Base-by-base conservation (phyloP, 306 rosid species). In the Lotus japonicus region DNA sequence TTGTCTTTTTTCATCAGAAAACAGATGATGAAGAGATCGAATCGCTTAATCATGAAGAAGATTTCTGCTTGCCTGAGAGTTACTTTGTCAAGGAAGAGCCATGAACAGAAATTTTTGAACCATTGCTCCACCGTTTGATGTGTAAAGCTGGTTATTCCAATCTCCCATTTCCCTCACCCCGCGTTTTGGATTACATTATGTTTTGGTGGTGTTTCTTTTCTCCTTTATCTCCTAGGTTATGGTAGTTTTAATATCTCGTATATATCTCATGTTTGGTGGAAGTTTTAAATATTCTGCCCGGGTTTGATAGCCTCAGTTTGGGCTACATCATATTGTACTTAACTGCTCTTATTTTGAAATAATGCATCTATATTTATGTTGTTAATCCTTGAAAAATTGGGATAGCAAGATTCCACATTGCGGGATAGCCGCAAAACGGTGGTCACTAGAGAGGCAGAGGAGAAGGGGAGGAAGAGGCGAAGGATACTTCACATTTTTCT, bases 1-100 rank as follows among this genome's bases (percentile, higher is more conserved):
- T 53, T 44, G 13, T 50, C 57, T 11, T 52, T 38, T 49, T 48
- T 43, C 72, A 58, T 57, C 85, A 95, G 99, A 95, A 95, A 82
- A 73, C 99, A 56, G 96, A 95, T 5, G 99, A 95, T 0, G 99
- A 95, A 19, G 97, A 95, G 50, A 57, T 62, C 23, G 97, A 90
- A 13, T 43, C 88, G 74, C 81, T 95, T 76, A 85, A 82, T 73
- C 88, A 75, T 11, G 95, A 90, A 79, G 96, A 90, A 81, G 97
- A 90, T 54, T 95, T 95, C 77, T 75, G 79, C 82, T 79, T 95
- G 83, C 99, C 99, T 36, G 89, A 78, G 39, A 88, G 82, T 78
- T 95, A 62, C 86, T 89, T 87, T 57, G 78, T 66, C 45, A 88
- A 95, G 84, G 97, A 95, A 68, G 97, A 90, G 61, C 23, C 91